Conservation (phyloP, 139 green algal genomes). For the Ostreobium quekettii region DNA sequence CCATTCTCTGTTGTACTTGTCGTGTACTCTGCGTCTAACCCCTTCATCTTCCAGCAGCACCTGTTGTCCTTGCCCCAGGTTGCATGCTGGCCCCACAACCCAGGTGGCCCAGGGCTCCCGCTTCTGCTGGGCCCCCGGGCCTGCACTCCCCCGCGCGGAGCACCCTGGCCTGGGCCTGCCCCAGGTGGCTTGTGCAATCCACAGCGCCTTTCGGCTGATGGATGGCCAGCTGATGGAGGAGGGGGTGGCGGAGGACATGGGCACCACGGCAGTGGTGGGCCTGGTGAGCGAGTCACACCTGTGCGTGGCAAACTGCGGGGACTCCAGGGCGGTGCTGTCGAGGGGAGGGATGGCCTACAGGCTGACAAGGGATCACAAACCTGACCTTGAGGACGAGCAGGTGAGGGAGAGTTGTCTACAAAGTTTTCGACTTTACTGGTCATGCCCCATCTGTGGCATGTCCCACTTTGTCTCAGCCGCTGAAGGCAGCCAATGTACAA, state of each 20-base stretch:
- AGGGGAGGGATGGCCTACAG: neutral
- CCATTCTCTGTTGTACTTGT: too few species aligned
- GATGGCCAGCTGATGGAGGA: slow-evolving; percentile 11
- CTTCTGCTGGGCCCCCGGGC: too few species aligned
- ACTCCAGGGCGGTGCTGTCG: slow-evolving; percentile 15
- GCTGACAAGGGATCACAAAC: slow-evolving; percentile 22
- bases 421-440: neutral
- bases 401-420: slow-evolving; percentile 22
- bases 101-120: too few species aligned
- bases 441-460: neutral
- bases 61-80: too few species aligned
- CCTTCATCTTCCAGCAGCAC: too few species aligned
- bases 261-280: neutral
- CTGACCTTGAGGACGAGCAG: slow-evolving; percentile 33
- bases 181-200: slow-evolving; percentile 5
- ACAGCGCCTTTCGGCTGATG: slow-evolving; percentile 5
- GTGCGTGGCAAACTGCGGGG: slow-evolving; percentile 16
- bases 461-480: neutral
- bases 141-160: too few species aligned
- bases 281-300: slow-evolving; percentile 12
- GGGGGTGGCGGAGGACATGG: slow-evolving; percentile 15
- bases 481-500: neutral
- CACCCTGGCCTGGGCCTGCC: neutral
- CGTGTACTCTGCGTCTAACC: too few species aligned
- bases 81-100: too few species aligned